Base-by-base conservation (phyloP, 148 eudicot species). In the Rhododendron williamsianum region DNA sequence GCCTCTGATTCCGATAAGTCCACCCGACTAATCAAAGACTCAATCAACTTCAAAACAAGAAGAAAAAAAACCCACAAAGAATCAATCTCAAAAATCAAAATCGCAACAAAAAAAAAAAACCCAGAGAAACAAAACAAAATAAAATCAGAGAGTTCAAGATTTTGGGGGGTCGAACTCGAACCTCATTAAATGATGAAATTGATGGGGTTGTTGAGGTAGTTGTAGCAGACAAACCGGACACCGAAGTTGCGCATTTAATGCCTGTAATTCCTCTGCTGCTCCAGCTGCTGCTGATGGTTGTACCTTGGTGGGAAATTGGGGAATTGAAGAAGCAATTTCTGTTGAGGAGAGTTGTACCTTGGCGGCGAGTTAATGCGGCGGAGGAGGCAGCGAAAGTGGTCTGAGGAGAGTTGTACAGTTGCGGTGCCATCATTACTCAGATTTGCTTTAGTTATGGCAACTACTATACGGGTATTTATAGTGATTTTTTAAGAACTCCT, bases 1-100 rank as follows among this genome's bases (percentile, higher is more conserved):
- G 99, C 98, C 82, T 95, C 95, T 8, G 38, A 80, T 88, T 92
- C 95, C 9, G 94, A 88, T 83, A 95, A 91, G 88, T 97, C 98
- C 84, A 83, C 90, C 7, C 92, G 87, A 41, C 86, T 88, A 84
- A 96, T 92, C 87, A 96, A 83, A 33, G 91, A 60, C 80, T 95
- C 99, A 52, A 97, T 94, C 89, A 97, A 90, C 99, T 97, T 86
- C 90, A 83, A 58, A 23, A 52, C 67, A 78, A 13, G 80, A 27
- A n/a, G 23, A 46, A 46, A 86, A 36, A 21, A 19, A 5, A 10
- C 36, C 35, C 86, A 84, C 18, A 81, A 78, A 78, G 43, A 8
- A 48, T 46, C 54, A 49, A 82, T 2, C 25, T 2, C 65, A 76
- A 19, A 84, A 41, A 76, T 25, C 69, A 79, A 67, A 45, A 18